Evolutionary conservation across 192 early-diverging fungal species (phyloP).

Genomic region (Mortierella antarctica): DNA sequence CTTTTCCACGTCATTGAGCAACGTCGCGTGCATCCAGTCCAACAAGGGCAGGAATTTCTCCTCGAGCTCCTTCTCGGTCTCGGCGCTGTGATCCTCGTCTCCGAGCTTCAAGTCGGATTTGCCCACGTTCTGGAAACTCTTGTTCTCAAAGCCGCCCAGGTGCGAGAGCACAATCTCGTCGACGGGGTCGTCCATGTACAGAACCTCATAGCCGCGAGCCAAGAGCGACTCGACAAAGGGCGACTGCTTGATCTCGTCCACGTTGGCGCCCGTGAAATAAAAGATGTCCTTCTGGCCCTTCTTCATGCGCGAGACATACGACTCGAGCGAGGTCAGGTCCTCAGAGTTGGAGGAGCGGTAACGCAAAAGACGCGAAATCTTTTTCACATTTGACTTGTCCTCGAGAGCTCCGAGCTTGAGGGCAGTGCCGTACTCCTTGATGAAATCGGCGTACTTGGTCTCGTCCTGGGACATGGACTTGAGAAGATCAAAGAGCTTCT

Average conservation of each 20-base stretch:
- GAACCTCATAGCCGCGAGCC: conserved; percentile 89
- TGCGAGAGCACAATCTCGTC: conserved; percentile 84
- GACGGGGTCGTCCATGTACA: conserved; percentile 81
- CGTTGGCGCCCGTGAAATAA: conserved; percentile 79
- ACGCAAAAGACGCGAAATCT: conserved; percentile 86
- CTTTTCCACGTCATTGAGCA: conserved; percentile 65
- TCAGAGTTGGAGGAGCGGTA: conserved; percentile 74
- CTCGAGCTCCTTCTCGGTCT: conserved; percentile 61
- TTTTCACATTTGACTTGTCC: conserved; percentile 73
- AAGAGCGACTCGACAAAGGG: conserved; percentile 94
- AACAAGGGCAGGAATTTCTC: conserved; percentile 63
- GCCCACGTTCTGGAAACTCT: conserved; percentile 80
- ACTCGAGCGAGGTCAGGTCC: conserved; percentile 68
- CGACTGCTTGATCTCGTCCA: conserved; percentile 77
- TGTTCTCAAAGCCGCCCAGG: conserved; percentile 78
- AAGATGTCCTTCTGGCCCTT: conserved; percentile 91
- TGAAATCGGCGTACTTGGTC: conserved; percentile 77
- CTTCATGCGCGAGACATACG: conserved; percentile 92
- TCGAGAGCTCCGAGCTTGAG: conserved; percentile 94
- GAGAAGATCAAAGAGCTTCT: conserved; percentile 92
- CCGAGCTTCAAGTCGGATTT: conserved; percentile 75
- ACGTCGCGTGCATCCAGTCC: conserved; percentile 64
- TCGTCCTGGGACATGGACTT: conserved; percentile 72
- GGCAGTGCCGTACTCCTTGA: conserved; percentile 76
- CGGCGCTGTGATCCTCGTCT: conserved; percentile 63